A percentile compares a stretch with the other conserved stretches of the same genome.
Evolutionary conservation across 345 rosid species (phyloP).

Genomic region (Brassica incana): DNA sequence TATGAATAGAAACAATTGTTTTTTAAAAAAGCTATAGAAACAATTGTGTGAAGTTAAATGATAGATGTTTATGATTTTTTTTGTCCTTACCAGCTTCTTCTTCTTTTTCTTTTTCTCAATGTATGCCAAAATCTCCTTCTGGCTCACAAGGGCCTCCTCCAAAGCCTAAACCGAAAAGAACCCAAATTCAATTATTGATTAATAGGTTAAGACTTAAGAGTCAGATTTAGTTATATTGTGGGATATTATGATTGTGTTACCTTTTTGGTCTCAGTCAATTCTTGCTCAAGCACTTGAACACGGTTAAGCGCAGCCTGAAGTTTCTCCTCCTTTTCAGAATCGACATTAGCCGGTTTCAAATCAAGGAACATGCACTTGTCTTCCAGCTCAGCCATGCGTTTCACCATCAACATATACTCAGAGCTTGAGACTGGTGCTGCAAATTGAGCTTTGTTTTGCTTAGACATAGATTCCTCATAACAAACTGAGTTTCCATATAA

Average conservation of each 20-base stretch:
- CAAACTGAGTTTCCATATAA: conserved; percentile 51
- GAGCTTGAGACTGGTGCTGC: conserved; percentile 48
- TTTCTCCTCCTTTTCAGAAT: conserved; percentile 78
- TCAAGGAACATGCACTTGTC: conserved; percentile 54
- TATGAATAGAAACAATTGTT: neutral
- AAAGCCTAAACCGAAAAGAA: conserved; percentile 49
- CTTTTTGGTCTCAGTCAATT: conserved; percentile 70
- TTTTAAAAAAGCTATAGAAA: too few relatives aligned
- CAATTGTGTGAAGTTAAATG: neutral
- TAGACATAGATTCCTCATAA: conserved; percentile 36
- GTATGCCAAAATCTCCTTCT: conserved; percentile 52
- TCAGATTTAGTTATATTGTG: neutral
- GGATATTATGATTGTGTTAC: conserved; percentile 30
- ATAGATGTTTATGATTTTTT: neutral
- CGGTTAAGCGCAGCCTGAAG: conserved; percentile 67
- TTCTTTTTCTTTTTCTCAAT: conserved; percentile 55
- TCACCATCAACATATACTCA: conserved; percentile 66
- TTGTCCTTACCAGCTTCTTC: conserved; percentile 40
- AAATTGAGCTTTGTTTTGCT: conserved; percentile 37
- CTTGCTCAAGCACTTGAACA: conserved; percentile 59
- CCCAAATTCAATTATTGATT: neutral
- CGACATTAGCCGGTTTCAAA: conserved; percentile 45
- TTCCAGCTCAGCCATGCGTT: conserved; percentile 81
- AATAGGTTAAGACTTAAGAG: neutral
- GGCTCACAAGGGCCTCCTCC: conserved; percentile 47